Percentiles rank a stretch among this genome's conserved stretches.
Evolutionary conservation across 306 rosid genomes (phyloP).

Genomic region (Sphenostylis stenocarpa): DNA sequence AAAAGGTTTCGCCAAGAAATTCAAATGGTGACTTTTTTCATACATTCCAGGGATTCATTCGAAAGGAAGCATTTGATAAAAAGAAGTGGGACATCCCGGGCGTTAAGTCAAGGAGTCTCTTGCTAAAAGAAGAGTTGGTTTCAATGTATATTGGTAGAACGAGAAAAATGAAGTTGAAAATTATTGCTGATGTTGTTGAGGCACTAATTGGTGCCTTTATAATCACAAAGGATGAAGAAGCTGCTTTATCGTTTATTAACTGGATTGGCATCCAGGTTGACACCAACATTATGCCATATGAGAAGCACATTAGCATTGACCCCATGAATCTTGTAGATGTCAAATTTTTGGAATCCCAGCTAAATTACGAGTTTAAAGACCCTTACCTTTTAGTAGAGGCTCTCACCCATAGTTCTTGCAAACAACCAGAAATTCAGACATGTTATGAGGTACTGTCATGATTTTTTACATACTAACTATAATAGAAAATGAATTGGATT

Average conservation of each 20-base stretch:
- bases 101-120: slow-evolving; percentile 19
- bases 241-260: slow-evolving; percentile 57
- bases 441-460: slow-evolving; percentile 45
- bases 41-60: slow-evolving; percentile 62
- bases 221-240: slow-evolving; percentile 48
- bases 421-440: slow-evolving; percentile 49
- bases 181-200: slow-evolving; percentile 71
- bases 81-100: slow-evolving; percentile 64
- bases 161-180: slow-evolving; percentile 36
- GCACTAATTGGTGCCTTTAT: slow-evolving; percentile 71
- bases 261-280: slow-evolving; percentile 62
- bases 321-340: slow-evolving; percentile 42
- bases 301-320: slow-evolving; percentile 28
- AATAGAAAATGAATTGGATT: too few relatives aligned
- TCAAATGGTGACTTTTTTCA: not conserved
- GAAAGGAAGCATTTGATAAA: slow-evolving; percentile 46
- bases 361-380: slow-evolving; percentile 55
- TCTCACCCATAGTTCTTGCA: slow-evolving; percentile 68
- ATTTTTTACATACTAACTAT: not conserved
- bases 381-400: slow-evolving; percentile 66
- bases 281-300: slow-evolving; percentile 35
- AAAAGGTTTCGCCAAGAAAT: not conserved
- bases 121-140: slow-evolving; percentile 38
- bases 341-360: slow-evolving; percentile 34
- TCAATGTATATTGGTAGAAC: slow-evolving; percentile 38